Base-by-base conservation (phyloP, 768 basidiomycete genomes). In the Pleurotus giganteus region DNA sequence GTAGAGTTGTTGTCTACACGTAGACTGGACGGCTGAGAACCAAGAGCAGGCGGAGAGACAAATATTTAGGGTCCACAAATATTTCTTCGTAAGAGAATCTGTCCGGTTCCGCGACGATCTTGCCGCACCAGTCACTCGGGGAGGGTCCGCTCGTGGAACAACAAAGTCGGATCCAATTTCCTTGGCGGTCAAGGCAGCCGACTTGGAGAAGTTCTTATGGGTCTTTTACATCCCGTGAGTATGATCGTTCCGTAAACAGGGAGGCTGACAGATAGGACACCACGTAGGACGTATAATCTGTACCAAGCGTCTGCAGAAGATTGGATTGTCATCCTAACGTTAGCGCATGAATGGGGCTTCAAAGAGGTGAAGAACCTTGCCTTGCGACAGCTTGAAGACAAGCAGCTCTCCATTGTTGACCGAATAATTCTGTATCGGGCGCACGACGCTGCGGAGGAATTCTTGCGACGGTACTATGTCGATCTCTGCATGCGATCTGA, bases 51-150 rank as follows among this genome's bases (percentile, higher is more conserved):
- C 82, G 12, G 82, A 84, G 46, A 75, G 83, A 52, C 66, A 72
- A 3, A 68, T 80, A 0, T 88, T 84, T 57, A 69, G 78, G 0
- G 74, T 89, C 0, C 86, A 87, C 54, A 73, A 78, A 1, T 82
- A 79, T 39, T 86, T 87, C 49, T 85, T 89, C 36, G 73, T 75
- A n/a, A 70, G 86, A 0, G 85, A 89, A 49, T 86, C 85, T 0
- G 45, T 66, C 0, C 73, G 68, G 31, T 86, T 86, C 64, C 66
- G 65, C 7, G 64, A 68, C 0, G 68, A 73, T 44, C 52, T 81
- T 36, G 58, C 61, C 4, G 47, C 54, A 17, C 67, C 75, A 5
- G 61, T 66, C 3, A 59, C 66, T 7, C 64, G 72, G 27, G 71
- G 71, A 5, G 57, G 69, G 8, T 62, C 57, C 0, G 63, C 56